These are phyloP conservation scores for Magnusiomyces ingens DNA, from an alignment of 1,139 yeast species.

Conservation along the genomic window DNA sequence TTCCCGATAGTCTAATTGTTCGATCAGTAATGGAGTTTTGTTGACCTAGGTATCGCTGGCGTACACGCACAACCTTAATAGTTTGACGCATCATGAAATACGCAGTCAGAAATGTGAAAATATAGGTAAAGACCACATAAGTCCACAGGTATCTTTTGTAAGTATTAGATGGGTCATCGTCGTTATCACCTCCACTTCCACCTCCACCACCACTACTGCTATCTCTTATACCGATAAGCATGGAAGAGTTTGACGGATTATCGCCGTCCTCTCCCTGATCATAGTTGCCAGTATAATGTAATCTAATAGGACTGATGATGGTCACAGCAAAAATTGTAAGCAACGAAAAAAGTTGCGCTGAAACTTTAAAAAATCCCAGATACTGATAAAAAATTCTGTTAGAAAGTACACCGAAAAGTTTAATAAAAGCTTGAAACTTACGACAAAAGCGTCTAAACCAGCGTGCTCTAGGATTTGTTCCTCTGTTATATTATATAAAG, in stretches of 20 bases:
- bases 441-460: constrained; percentile 87
- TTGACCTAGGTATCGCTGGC: constrained; percentile 79
- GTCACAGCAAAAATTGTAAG: constrained; percentile 58
- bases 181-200: constrained; percentile 22
- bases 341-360: constrained; percentile 53
- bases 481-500: constrained; percentile 59
- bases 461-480: constrained; percentile 78
- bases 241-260: constrained; percentile 8
- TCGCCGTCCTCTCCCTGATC: constrained; percentile 46
- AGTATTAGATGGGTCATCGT: constrained; percentile 23
- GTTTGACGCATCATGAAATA: constrained; percentile 62
- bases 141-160: constrained; percentile 52
- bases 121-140: constrained; percentile 79
- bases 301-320: constrained; percentile 67
- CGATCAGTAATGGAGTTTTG: constrained; percentile 91
- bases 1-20: constrained; percentile 82
- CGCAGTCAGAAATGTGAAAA: constrained; percentile 67
- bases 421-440: constrained; percentile 3
- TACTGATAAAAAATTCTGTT: constrained; percentile 30
- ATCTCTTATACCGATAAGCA: constrained; percentile 15
- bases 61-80: constrained; percentile 57
- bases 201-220: constrained; percentile 22
- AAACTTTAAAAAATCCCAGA: constrained; percentile 71
- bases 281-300: constrained; percentile 60
- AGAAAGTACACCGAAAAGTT: background rate